A percentile compares a stretch with the other conserved stretches of the same genome.
Conservation (phyloP, 306 rosid species). For the Fragaria nilgerrensis region DNA sequence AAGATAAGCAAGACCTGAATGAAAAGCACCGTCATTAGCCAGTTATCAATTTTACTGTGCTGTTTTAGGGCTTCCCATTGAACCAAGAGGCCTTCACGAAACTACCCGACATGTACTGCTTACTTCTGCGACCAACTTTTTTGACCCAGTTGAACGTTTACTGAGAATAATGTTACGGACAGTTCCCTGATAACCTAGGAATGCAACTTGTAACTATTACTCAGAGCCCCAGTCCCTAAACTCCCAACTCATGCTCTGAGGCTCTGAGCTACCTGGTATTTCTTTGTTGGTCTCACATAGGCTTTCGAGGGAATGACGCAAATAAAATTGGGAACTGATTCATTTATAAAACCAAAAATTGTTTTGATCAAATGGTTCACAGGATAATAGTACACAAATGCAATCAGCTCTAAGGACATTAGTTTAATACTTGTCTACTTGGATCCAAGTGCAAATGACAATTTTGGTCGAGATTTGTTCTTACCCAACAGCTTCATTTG, state of each 20-base stretch:
- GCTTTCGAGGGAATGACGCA: not conserved
- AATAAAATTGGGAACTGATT: not conserved
- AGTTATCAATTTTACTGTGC: too few relatives aligned
- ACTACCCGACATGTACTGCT: not conserved
- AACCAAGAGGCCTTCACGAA: too few relatives aligned
- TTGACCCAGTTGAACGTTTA: too few relatives aligned
- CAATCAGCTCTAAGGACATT: constrained; percentile 4
- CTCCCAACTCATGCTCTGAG: not conserved
- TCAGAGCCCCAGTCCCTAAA: not conserved
- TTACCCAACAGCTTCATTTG: constrained; percentile 92
- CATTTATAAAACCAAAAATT: not conserved
- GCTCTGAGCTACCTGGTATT: not conserved
- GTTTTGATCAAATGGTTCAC: not conserved
- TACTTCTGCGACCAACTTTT: too few relatives aligned
- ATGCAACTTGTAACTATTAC: too few relatives aligned
- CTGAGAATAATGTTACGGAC: too few relatives aligned
- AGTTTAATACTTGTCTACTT: constrained; percentile 44
- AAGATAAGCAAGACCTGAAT: too few relatives aligned
- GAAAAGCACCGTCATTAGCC: too few relatives aligned
- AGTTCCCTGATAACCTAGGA: too few relatives aligned
- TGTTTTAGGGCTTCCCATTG: too few relatives aligned
- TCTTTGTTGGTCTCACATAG: not conserved
- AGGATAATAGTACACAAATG: not conserved
- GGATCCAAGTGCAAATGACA: constrained; percentile 94
- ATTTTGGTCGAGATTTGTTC: constrained; percentile 89